Evolutionary conservation across 2,329 filamentous ascomycete species (phyloP), one percentile per base, ranked within the genome.

Genomic region (Colletotrichum magnum): DNA sequence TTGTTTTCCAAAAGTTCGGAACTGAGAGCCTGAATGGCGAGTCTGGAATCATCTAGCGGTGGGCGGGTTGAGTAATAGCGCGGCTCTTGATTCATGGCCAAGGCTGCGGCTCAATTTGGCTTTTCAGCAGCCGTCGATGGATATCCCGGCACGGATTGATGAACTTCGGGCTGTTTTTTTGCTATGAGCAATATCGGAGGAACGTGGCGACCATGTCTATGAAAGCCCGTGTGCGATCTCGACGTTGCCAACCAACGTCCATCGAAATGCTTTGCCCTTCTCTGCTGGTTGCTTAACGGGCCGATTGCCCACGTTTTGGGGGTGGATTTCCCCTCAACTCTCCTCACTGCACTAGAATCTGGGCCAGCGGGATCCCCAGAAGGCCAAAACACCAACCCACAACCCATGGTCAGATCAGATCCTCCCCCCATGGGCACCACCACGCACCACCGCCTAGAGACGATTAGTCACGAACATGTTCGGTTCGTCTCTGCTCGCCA

Each of bases 351-450:
- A 9, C 10, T 45, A 21, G 32, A 36, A 45, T 52, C 56, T 66
- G 36, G 62, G 18, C 66, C 66, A 57, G 56, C 66, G 66, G 66
- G 67, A 61, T 66, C 62, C 58, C 52, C 64, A 69, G 67, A 60
- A 60, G 32, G 62, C 51, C 56, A 52, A 69, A 60, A 48, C 41
- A 50, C 66, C 62, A 62, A 62, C 32, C 32, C 7, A 7, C 32
- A 7, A 36, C 32, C 32, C 32, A 36, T 36, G 32, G 32, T 36
- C 60, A 21, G 67, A 39, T 45, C n/a, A 61, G 28, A 69, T 51
- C 57, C 21, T 24, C 21, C 21, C 21, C 56, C 67, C 64, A 53
- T 68, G 64, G 64, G 64, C 60, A 61, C 28, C 47, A 18, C 45
- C 41, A 39, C 7, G 21, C 15, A 18, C 24, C 21, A 50, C 5